These are phyloP conservation scores for Candida dubliniensis DNA, from an alignment of 1,139 yeast genomes.

Conservation along the genomic window DNA sequence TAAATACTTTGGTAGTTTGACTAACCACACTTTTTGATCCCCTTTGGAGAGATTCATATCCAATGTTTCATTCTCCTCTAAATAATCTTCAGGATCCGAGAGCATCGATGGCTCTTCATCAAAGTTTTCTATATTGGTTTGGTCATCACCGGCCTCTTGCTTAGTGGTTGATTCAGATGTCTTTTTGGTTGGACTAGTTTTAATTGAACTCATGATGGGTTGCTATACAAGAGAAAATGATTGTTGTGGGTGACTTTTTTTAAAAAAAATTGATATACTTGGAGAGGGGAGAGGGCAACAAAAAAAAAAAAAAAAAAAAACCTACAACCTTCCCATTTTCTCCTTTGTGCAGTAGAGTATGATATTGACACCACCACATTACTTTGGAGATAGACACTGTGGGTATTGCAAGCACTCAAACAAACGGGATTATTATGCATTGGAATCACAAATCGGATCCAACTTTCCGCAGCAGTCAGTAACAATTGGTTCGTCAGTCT, in stretches of 20 bases:
- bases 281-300: too few species aligned
- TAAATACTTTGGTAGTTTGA: conserved; percentile 82
- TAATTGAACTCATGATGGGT: conserved; percentile 14
- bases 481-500: conserved; percentile 52
- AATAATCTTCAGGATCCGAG: conserved; percentile 50
- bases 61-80: conserved; percentile 57
- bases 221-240: not conserved
- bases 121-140: conserved; percentile 15
- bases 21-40: conserved; percentile 82
- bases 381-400: conserved; percentile 39
- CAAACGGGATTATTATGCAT: conserved; percentile 33
- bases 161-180: conserved; percentile 8
- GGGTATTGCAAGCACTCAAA: conserved; percentile 66
- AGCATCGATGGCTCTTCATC: conserved; percentile 36
- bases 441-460: conserved; percentile 24
- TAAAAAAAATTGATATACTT: too few species aligned
- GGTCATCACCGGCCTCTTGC: conserved; percentile 10
- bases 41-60: conserved; percentile 59
- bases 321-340: too few species aligned
- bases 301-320: too few species aligned
- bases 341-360: not conserved
- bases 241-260: not conserved
- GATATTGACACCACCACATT: conserved; percentile 20
- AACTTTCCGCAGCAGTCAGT: conserved; percentile 22
- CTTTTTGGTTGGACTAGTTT: conserved; percentile 20